Base-by-base conservation (phyloP, 805 yeast species). In the Huiozyma naganishii region DNA sequence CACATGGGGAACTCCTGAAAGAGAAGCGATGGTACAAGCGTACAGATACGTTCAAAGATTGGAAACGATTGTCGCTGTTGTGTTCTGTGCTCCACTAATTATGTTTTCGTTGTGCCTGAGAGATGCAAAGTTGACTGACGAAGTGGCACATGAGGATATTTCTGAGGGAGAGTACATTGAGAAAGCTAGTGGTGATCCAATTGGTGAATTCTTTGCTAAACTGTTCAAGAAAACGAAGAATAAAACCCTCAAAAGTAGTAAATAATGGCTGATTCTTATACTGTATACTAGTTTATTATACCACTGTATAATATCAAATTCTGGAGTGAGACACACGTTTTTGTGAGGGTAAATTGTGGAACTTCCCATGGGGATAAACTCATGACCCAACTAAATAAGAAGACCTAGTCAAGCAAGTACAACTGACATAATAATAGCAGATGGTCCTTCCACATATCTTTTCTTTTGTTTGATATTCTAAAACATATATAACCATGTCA, bases 1-100 rank as follows among this genome's bases (percentile, higher is more conserved):
- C 53, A 57, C 76, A 1, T 78, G 84, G 83, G 87, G 79, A 2
- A 67, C 84, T 1, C 74, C 80, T 12, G 75, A 70, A 46, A 74
- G 90, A 61, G 57, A 55, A 2, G 80, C 75, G 3, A 68, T 79
- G 41, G 81, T 79, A 3, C 61, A 55, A 40, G 72, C 83, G 2
- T 83, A 82, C 58, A 72, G 71, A 45, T 64, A 77, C 45, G 70
- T 78, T 41, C 89, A 82, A 61, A 69, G 70, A 52, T 57, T 77
- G 43, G 72, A 80, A 58, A 70, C 79, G 44, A 65, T 74, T 43
- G 72, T 74, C 9, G 61, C 59, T 7, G 38, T 58, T 36, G 55
- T 55, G 3, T 57, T 58, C 41, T 45, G 51, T 38, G 61, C 45
- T 10, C 61, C 61, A 29, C 44, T 58, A 41, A 34, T 58, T 11